Base-by-base conservation (phyloP, 805 yeast genomes). In the Blastobotrys muscicola region DNA sequence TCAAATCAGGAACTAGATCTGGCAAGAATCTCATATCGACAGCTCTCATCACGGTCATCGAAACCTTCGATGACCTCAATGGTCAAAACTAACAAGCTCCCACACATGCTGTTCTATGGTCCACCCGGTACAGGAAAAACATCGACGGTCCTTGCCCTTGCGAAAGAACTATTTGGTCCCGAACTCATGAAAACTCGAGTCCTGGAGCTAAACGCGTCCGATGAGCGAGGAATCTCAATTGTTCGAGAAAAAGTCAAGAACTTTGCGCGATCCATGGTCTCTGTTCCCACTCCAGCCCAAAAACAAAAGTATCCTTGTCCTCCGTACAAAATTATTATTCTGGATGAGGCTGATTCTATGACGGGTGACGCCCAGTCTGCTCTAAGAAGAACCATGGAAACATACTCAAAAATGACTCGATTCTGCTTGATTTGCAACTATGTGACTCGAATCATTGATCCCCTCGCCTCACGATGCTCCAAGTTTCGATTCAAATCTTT, bases 41-140 rank as follows among this genome's bases (percentile, higher is more conserved):
- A n/a, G n/a, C n/a, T n/a, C n/a, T n/a, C n/a, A n/a, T n/a, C n/a
- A n/a, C n/a, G n/a, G n/a, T n/a, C n/a, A n/a, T n/a, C n/a, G n/a
- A n/a, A n/a, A n/a, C n/a, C n/a, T 30, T 30, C n/a, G n/a, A 10
- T 30, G 33, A 10, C n/a, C 11, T 30, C 33, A 30, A 30, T 30
- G 33, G 11, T 30, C 11, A 30, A 10, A 13, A 39, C 39, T 30
- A 4, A 12, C 10, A 38, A 45, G 45, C 49, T 62, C 20, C 67
- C 66, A 8, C 98, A 92, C 65, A 67, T 92, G 55, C 70, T 92
- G 43, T 92, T 92, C 64, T 92, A 92, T 61, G 97, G 95, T 0
- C 95, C 95, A 1, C 95, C 95, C 9, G 95, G 95, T n/a, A 86
- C 95, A 0, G 95, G 95, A 51, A 86, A 86, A 61, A 86, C 95